phyloP scores from a whole-genome alignment of 208 protist genomes.

The Histomonas meleagridis region DNA sequence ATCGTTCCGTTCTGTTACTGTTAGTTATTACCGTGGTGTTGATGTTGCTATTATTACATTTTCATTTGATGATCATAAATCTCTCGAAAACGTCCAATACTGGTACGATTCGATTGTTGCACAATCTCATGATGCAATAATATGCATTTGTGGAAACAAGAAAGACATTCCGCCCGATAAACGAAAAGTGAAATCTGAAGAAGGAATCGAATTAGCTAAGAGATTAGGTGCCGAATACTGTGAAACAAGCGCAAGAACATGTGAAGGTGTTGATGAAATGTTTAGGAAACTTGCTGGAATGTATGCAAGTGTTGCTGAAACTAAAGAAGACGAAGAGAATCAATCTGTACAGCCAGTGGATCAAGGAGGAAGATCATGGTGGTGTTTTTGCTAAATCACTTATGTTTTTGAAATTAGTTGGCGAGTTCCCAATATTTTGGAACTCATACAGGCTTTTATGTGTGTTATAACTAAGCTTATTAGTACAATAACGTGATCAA shows the following conservation, averaged over 20 bases:
- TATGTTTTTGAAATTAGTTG: too few relatives aligned
- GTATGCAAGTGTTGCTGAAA: too few relatives aligned
- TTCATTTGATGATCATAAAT: not conserved
- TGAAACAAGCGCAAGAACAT: not conserved
- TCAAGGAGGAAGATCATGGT: too few relatives aligned
- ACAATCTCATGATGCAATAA: not conserved
- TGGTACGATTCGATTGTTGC: not conserved
- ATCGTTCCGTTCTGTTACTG: not conserved
- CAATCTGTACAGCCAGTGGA: too few relatives aligned
- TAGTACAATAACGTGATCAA: too few relatives aligned
- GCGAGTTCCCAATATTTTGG: too few relatives aligned
- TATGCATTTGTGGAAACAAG: not conserved
- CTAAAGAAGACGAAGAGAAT: too few relatives aligned
- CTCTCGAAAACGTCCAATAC: not conserved
- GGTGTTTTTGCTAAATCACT: too few relatives aligned
- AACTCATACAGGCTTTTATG: too few relatives aligned
- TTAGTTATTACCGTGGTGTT: not conserved
- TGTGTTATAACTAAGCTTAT: too few relatives aligned
- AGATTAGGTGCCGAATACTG: not conserved
- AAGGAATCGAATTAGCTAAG: not conserved
- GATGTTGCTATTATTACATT: not conserved
- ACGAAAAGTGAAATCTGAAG: not conserved
- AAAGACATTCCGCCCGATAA: not conserved
- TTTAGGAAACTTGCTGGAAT: not conserved
- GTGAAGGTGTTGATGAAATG: not conserved